A percentile compares a stretch with the other conserved stretches of the same genome.
Evolutionary conservation across 176 grass and related monocot species (phyloP).

Genomic region (Hordeum vulgare): DNA sequence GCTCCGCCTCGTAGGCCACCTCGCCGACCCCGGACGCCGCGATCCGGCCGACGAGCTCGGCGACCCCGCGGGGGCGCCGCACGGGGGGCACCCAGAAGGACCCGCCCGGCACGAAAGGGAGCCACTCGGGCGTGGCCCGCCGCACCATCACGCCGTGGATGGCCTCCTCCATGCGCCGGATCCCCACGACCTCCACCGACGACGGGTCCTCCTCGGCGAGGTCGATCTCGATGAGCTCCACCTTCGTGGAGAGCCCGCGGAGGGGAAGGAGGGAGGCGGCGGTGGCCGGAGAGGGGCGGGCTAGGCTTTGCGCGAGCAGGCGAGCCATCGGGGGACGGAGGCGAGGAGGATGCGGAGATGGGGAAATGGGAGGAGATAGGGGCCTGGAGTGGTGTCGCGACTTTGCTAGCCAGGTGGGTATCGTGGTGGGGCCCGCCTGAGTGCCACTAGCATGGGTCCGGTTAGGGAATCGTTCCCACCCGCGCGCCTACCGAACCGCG

Average conservation of each 20-base stretch:
- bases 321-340: conserved; percentile 45
- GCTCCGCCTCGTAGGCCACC: background rate
- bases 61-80: conserved; percentile 40
- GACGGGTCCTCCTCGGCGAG: conserved; percentile 33
- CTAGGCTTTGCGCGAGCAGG: conserved; percentile 55
- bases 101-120: conserved; percentile 75
- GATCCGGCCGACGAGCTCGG: conserved; percentile 53
- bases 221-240: conserved; percentile 74
- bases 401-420: background rate
- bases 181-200: conserved; percentile 45
- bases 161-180: conserved; percentile 73
- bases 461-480: too few species aligned
- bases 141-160: conserved; percentile 82
- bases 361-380: background rate
- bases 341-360: background rate
- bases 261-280: conserved; percentile 5
- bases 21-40: conserved; percentile 12
- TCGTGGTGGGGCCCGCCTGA: background rate
- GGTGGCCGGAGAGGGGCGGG: background rate
- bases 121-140: conserved; percentile 79
- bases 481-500: too few species aligned
- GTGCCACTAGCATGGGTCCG: background rate
- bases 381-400: background rate
- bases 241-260: conserved; percentile 49
- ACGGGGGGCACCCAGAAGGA: conserved; percentile 91